These are phyloP conservation scores for Trichoderma sp. DNA, from an alignment of 2,329 filamentous ascomycete genomes.

Conservation along the genomic window DNA sequence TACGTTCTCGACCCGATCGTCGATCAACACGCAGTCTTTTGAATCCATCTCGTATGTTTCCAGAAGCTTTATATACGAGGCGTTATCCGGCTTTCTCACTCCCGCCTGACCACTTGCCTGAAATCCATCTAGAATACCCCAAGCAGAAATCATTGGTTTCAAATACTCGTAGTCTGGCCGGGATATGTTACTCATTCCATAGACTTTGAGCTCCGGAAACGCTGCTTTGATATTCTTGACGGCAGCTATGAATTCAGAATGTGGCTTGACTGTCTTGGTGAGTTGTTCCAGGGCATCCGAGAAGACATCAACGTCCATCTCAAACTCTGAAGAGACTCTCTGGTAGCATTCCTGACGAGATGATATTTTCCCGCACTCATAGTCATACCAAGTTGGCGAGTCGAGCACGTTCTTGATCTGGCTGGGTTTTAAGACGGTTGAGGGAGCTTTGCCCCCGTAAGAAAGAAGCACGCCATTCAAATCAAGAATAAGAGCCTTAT, in stretches of 20 bases:
- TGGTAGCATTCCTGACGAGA: conserved; percentile 17
- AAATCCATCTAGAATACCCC: conserved; percentile 14
- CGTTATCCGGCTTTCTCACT: neutral
- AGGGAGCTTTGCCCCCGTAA: neutral
- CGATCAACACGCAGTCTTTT: neutral
- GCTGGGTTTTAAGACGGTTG: neutral
- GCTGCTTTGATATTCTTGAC: neutral
- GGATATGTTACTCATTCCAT: conserved; percentile 21
- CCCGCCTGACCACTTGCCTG: neutral
- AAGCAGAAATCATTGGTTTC: neutral
- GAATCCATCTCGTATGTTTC: neutral
- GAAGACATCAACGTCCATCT: neutral
- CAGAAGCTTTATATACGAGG: neutral
- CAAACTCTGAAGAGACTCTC: neutral
- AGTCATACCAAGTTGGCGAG: conserved; percentile 18
- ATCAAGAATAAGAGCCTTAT: neutral
- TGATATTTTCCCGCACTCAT: conserved; percentile 9
- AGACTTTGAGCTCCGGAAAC: conserved; percentile 1
- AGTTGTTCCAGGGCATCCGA: neutral
- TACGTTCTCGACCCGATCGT: neutral
- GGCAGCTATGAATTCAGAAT: neutral
- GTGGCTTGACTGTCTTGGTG: neutral
- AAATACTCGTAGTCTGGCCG: neutral
- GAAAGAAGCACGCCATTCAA: neutral
- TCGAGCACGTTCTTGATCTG: conserved; percentile 2